Evolutionary conservation across 2,329 filamentous ascomycete species (phyloP).

Genomic region (Arthrinium puccinioides): DNA sequence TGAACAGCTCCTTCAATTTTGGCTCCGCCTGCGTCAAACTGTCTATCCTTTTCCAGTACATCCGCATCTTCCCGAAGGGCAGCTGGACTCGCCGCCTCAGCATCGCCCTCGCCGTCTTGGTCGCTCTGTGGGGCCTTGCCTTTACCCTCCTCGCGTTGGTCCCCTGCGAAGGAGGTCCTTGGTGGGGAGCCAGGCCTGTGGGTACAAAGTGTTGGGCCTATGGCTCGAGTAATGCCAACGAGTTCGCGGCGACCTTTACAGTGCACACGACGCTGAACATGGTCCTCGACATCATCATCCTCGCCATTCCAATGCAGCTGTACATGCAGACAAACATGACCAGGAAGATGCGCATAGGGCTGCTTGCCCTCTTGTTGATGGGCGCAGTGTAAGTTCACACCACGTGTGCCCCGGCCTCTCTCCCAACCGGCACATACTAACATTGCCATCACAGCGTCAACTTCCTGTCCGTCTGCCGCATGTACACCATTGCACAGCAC

Average conservation of each 20-base stretch:
- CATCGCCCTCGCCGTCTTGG: conserved; percentile 16
- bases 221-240: conserved; percentile 9
- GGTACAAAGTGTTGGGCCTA: conserved; percentile 11
- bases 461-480: conserved; percentile 22
- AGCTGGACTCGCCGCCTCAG: conserved; percentile 13
- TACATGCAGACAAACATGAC: conserved; percentile 11
- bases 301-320: conserved; percentile 13
- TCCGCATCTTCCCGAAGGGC: conserved; percentile 23
- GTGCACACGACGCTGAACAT: conserved; percentile 16
- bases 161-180: conserved; percentile 22
- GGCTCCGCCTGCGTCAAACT: conserved; percentile 21
- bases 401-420: not conserved
- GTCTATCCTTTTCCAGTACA: conserved; percentile 28
- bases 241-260: conserved; percentile 13
- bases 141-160: conserved; percentile 21
- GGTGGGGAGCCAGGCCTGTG: conserved; percentile 18
- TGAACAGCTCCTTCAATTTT: conserved; percentile 6
- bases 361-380: conserved; percentile 21
- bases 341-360: conserved; percentile 21
- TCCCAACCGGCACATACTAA: not conserved
- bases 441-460: conserved; percentile 15
- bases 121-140: conserved; percentile 20
- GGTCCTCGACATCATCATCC: conserved; percentile 14
- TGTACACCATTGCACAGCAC: conserved; percentile 19
- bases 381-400: conserved; percentile 20